These are phyloP conservation scores for Arabidopsis suecica DNA, from an alignment of 345 rosid genomes.

Conservation along the genomic window DNA sequence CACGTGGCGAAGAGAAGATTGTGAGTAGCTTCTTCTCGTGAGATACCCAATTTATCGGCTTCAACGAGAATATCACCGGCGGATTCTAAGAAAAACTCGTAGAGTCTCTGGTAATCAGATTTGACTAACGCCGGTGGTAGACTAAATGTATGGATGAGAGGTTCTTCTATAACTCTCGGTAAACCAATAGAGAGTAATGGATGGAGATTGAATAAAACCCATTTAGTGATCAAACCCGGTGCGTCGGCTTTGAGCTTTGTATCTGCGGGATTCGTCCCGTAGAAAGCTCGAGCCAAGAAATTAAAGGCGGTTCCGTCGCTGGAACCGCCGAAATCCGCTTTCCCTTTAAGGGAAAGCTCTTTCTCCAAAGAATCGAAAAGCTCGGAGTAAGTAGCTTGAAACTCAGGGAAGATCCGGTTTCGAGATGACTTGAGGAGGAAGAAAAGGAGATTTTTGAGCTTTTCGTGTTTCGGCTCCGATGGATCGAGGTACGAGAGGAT, in stretches of 20 bases:
- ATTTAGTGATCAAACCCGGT: conserved; percentile 60
- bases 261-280: conserved; percentile 61
- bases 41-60: conserved; percentile 70
- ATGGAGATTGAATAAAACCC: conserved; percentile 73
- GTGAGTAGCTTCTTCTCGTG: conserved; percentile 84
- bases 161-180: conserved; percentile 61
- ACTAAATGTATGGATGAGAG: conserved; percentile 58
- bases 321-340: conserved; percentile 54
- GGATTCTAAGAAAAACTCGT: conserved; percentile 67
- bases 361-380: conserved; percentile 62
- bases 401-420: conserved; percentile 75
- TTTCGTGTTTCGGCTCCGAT: conserved; percentile 73
- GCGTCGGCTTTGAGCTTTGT: conserved; percentile 71
- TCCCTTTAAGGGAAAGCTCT: conserved; percentile 64
- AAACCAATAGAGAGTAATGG: conserved; percentile 67
- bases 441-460: conserved; percentile 74
- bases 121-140: conserved; percentile 69
- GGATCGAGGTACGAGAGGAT: conserved; percentile 85
- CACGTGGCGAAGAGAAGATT: conserved; percentile 84
- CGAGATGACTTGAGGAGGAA: conserved; percentile 61
- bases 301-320: conserved; percentile 73
- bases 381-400: conserved; percentile 54
- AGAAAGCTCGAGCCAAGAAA: conserved; percentile 64
- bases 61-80: conserved; percentile 66
- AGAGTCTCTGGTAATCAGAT: conserved; percentile 72